A percentile compares a stretch with the other conserved stretches of the same genome.
phyloP scores from a whole-genome alignment of 306 rosid species.

The Lithocarpus polystachyus region DNA sequence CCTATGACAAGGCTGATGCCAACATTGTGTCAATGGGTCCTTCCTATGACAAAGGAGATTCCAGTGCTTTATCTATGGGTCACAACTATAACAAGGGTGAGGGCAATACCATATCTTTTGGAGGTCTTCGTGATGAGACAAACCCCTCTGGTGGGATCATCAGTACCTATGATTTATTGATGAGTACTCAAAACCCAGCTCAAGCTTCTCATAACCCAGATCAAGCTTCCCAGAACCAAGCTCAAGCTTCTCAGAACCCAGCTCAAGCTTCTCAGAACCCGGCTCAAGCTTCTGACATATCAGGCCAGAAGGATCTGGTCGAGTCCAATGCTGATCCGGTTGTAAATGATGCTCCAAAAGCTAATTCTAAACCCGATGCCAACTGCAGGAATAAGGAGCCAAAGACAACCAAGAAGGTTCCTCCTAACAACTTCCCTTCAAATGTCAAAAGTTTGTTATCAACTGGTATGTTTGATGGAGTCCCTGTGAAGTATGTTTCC shows the following conservation, averaged over 20 bases:
- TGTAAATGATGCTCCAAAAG: constrained; percentile 44
- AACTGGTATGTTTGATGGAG: constrained; percentile 92
- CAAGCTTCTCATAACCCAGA: constrained; percentile 35
- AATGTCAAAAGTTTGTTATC: constrained; percentile 95
- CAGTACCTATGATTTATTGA: constrained; percentile 56
- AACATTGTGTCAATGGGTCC: constrained; percentile 43
- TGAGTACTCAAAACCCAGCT: constrained; percentile 52
- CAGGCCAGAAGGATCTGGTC: constrained; percentile 47
- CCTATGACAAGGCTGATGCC: constrained; percentile 56
- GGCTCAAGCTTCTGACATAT: constrained; percentile 48
- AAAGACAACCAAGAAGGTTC: constrained; percentile 63
- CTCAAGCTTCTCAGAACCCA: constrained; percentile 54
- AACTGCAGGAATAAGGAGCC: constrained; percentile 60
- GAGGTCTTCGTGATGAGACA: constrained; percentile 57
- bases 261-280: constrained; percentile 53
- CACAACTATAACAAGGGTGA: constrained; percentile 57
- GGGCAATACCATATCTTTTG: constrained; percentile 64
- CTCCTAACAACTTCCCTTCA: constrained; percentile 87
- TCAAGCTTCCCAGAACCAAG: constrained; percentile 34
- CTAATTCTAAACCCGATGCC: constrained; percentile 40
- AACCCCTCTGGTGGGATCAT: constrained; percentile 65
- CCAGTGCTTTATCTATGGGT: constrained; percentile 46
- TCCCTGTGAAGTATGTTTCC: constrained; percentile 82
- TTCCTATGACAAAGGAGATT: constrained; percentile 50
- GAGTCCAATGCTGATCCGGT: constrained; percentile 41